Evolutionary conservation across 2,329 filamentous ascomycete genomes (phyloP), one percentile per base, ranked within the genome.

Genomic region (Aureobasidium leucospermi): DNA sequence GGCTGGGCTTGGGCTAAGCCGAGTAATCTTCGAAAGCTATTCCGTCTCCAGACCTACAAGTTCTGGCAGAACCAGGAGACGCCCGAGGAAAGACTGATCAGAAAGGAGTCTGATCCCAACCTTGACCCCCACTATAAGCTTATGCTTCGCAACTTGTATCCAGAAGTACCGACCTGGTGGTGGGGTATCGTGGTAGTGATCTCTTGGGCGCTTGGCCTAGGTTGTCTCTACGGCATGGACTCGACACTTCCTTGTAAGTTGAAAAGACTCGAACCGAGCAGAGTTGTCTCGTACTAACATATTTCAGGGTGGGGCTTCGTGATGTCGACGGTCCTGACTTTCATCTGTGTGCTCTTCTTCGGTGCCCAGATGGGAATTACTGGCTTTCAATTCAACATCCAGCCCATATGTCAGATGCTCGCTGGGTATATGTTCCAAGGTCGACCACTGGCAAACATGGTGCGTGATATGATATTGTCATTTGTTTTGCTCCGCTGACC

Each of bases 351-450:
- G 4, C 61, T 69, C 10, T 67, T 70, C 63, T 65, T 70, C 39
- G 67, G 67, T 4, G 65, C 65, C 4, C 63, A 67, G 42, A 53
- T 59, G 23, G 68, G 62, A 2, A 60, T 70, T 62, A 49, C 72
- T 0, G 75, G 76, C 1, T 76, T 78, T 63, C 68, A 74, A 28
- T 74, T 75, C 47, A 72, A 69, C 61, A 65, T 73, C 28, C 71
- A 77, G 60, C 70, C 71, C 6, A 69, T 76, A 32, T 71, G 74
- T 9, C 77, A 81, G 65, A 76, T 80, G 72, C 66, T 81, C 23
- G 78, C 73, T 3, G 79, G 77, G 19, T 77, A 79, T 36, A 68
- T 81, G 59, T 71, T 75, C 56, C 78, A 73, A 13, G 71, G 71
- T 3, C 63, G 69, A 28, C 72, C 72, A 8, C 58, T 72, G 0